These are phyloP conservation scores for Coemansia reversa DNA, from an alignment of 192 early-diverging fungal species.

Conservation along the genomic window DNA sequence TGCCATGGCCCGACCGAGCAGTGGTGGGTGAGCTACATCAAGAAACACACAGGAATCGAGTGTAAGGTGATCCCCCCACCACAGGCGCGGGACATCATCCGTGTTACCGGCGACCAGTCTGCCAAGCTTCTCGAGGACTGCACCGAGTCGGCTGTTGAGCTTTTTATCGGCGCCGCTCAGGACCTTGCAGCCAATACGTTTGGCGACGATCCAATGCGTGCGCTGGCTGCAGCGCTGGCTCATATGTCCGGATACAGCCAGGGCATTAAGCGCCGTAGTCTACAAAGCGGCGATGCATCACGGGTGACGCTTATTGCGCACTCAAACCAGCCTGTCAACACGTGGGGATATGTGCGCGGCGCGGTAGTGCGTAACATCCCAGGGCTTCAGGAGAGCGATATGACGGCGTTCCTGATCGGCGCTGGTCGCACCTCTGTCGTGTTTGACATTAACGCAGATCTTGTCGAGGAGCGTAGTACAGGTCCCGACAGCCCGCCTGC, in stretches of 20 bases:
- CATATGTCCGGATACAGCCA: constrained; percentile 81
- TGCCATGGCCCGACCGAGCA: constrained; percentile 89
- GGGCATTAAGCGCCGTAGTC: constrained; percentile 78
- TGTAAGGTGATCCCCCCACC: constrained; percentile 82
- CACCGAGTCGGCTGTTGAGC: constrained; percentile 70
- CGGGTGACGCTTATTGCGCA: constrained; percentile 72
- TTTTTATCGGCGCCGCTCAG: constrained; percentile 76
- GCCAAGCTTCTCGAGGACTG: constrained; percentile 69
- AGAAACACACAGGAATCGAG: constrained; percentile 72
- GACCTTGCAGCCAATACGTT: constrained; percentile 66
- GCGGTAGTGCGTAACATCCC: constrained; percentile 72
- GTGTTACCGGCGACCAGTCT: constrained; percentile 73
- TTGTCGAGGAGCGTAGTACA: constrained; percentile 65
- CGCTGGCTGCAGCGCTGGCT: constrained; percentile 83
- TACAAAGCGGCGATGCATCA: constrained; percentile 80
- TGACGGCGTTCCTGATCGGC: constrained; percentile 78
- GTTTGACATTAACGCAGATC: constrained; percentile 75
- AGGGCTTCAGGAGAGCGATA: constrained; percentile 69
- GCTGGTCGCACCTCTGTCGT: constrained; percentile 79
- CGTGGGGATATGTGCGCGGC: constrained; percentile 81
- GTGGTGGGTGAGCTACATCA: constrained; percentile 77
- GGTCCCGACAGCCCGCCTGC: constrained; percentile 19
- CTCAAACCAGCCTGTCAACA: constrained; percentile 65
- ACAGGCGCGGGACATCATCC: constrained; percentile 86
- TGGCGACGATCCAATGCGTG: constrained; percentile 70